Percentiles rank a stretch among this genome's conserved stretches.
Evolutionary conservation across 2,329 filamentous ascomycete genomes (phyloP).

Genomic region (Endocalyx cinctus): DNA sequence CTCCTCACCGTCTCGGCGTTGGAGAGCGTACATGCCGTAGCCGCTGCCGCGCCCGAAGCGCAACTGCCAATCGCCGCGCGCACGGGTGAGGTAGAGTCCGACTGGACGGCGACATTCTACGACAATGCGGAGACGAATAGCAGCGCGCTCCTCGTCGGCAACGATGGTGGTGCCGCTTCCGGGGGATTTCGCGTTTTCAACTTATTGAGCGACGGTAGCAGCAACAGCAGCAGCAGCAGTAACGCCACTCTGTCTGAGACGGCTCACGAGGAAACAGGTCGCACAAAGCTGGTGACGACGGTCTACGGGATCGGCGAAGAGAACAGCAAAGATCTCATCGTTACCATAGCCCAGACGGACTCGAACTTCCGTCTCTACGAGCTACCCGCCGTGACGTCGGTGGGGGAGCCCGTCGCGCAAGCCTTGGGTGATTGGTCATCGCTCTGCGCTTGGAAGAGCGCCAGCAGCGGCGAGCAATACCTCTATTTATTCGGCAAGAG

Average conservation of each 20-base stretch:
- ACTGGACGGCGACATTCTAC: constrained; percentile 38
- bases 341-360: constrained; percentile 39
- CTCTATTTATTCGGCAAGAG: constrained; percentile 42
- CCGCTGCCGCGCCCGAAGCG: constrained; percentile 7
- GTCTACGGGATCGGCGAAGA: constrained; percentile 32
- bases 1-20: no score
- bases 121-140: no score
- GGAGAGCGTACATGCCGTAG: no score
- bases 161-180: constrained; percentile 38
- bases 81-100: constrained; percentile 35
- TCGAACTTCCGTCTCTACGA: constrained; percentile 37
- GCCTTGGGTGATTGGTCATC: constrained; percentile 43
- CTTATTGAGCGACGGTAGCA: no score
- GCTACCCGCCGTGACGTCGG: constrained; percentile 24
- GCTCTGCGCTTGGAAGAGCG: constrained; percentile 40
- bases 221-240: no score
- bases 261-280: constrained; percentile 30
- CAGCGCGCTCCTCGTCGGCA: constrained; percentile 38
- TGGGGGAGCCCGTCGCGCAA: constrained; percentile 27
- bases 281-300: constrained; percentile 40
- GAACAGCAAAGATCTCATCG: constrained; percentile 32
- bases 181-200: constrained; percentile 38
- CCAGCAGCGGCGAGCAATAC: constrained; percentile 34
- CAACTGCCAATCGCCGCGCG: constrained; percentile 20
- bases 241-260: constrained; percentile 27